A percentile compares a stretch with the other conserved stretches of the same genome.
Evolutionary conservation across 495 filamentous ascomycete genomes (phyloP).

Genomic region (Astrocystis sublimbata): DNA sequence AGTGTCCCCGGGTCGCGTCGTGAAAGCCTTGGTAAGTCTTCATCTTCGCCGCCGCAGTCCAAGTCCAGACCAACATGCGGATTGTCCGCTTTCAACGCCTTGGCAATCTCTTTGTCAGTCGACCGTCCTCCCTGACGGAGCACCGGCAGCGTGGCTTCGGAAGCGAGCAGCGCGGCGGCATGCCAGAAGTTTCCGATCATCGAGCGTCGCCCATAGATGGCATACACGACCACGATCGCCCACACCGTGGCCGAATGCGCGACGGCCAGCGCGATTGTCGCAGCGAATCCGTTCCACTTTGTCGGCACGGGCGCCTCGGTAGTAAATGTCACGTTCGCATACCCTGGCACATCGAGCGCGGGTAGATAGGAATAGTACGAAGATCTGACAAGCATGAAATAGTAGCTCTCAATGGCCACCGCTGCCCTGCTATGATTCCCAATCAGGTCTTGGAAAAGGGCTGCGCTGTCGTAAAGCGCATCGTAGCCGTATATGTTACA

Average conservation of each 20-base stretch:
- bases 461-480: background rate
- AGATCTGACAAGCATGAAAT: background rate
- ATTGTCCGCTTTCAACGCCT: no score
- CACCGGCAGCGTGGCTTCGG: background rate
- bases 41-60: no score
- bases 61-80: no score
- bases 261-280: background rate
- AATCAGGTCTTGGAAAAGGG: background rate
- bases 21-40: no score
- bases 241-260: background rate
- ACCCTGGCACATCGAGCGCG: background rate
- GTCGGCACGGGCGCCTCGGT: background rate
- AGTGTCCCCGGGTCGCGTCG: no score
- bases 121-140: no score
- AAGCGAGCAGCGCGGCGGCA: background rate
- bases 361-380: background rate
- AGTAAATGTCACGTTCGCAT: background rate
- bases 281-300: background rate
- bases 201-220: background rate
- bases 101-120: no score
- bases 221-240: background rate
- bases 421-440: background rate
- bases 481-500: background rate
- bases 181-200: conserved; percentile 1
- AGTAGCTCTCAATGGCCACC: background rate